Evolutionary conservation across 345 rosid species (phyloP).

Genomic region (Eucalyptus camaldulensis): DNA sequence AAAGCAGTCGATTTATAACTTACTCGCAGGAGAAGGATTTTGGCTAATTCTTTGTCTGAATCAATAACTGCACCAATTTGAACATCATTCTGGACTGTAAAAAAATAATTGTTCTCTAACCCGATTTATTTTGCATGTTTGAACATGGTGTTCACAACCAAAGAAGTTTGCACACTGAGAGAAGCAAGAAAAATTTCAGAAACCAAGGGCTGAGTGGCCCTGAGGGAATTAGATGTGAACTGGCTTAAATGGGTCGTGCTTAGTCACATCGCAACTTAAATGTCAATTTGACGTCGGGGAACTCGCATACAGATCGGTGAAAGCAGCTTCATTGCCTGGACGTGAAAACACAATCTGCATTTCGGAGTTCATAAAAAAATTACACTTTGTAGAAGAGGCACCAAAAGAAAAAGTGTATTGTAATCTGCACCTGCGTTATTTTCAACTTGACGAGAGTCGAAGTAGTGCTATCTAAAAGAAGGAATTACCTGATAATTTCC

Average conservation of each 20-base stretch:
- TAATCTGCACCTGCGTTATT: not conserved
- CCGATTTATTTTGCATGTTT: not conserved
- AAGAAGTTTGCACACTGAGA: not conserved
- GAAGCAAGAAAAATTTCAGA: not conserved
- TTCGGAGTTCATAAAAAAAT: not conserved
- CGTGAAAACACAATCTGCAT: constrained; percentile 64
- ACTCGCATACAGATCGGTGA: constrained; percentile 28
- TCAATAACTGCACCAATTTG: not conserved
- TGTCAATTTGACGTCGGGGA: constrained; percentile 26
- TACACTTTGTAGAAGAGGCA: not conserved
- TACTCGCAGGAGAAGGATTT: not conserved
- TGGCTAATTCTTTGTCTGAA: not conserved
- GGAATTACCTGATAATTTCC: constrained; percentile 57
- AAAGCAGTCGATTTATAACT: not conserved
- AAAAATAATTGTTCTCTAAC: not conserved
- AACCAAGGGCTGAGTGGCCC: not conserved
- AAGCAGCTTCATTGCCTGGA: constrained; percentile 48
- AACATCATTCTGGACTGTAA: not conserved
- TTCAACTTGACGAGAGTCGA: not conserved
- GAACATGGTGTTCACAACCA: not conserved
- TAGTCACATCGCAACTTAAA: not conserved
- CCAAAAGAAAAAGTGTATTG: not conserved
- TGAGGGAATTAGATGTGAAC: not conserved
- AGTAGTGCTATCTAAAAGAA: not conserved
- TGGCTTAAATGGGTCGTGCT: not conserved